Base-by-base conservation (phyloP, 192 early-diverging fungal species). In the Physocladia obscura region DNA sequence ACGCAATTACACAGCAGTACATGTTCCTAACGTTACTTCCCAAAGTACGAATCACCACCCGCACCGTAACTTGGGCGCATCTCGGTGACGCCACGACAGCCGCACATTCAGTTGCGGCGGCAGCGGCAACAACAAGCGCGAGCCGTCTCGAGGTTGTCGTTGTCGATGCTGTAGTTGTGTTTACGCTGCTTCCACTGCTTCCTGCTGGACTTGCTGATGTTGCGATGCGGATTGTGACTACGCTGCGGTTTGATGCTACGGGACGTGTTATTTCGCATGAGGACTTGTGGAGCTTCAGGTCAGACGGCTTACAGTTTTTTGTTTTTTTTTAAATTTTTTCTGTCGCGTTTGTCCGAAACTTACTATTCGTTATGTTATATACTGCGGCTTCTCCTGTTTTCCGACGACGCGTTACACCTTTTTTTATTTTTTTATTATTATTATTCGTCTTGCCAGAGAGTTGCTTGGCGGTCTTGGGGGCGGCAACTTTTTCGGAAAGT, bases 181-280 rank as follows among this genome's bases (percentile, higher is more conserved):
- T 65, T 32, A 65, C 63, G 11, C 47, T 65, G 29, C 24, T 65
- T 29, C 63, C 63, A 17, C 48, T 49, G 17, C 34, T 65, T 19
- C 63, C 63, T 34, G 17, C 63, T 13, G 13, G 8, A n/a, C 63
- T 51, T 39, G 48, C 8, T 8, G 17, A 26, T 21, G 24, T 51
- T 52, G 8, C 44, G 13, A 50, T 65, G 13, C 47, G 63, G 6
- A 52, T 52, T 17, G 15, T 32, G 2, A 29, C 63, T 1, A 6
- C 8, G 2, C 31, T 65, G 27, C 21, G 5, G 5, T 65, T 65
- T 49, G 63, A 65, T 49, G n/a, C 5, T 5, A 32, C 11, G 19
- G 63, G 63, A 8, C 19, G 63, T 11, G 31, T 65, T 19, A 30
- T 65, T n/a, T 31, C n/a, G 6, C 63, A 65, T 39, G 63, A 65